Evolutionary conservation across 139 green algal species (phyloP), one percentile per base, ranked within the genome.

Genomic region (Penium margaritaceum): DNA sequence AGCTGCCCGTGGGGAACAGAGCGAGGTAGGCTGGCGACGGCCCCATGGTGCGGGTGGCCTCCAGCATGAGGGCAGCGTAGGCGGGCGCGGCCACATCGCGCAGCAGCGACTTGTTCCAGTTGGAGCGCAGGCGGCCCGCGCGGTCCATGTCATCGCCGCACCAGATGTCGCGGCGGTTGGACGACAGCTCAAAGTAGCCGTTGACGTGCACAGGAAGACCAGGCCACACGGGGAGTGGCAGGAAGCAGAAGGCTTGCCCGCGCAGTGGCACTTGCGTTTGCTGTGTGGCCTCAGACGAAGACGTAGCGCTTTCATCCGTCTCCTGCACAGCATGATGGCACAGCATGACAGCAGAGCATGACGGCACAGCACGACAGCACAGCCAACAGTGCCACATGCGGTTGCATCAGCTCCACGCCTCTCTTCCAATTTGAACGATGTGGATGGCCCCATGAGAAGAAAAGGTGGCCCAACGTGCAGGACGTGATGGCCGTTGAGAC

Each of bases 181-280:
- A 77, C 30, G 77, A 87, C 15, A 91, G 81, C 78, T 91, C 87
- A 72, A 91, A 91, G 72, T 86, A 88, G 30, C 75, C 85, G 72
- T 92, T 92, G 65, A 92, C 75, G 38, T 91, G 87, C 6, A 88
- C 78, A 35, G 87, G 88, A 41, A 92, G 80, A 12, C 81, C 83
- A 0, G 82, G 87, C 0, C 6, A 7, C 17, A 80, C 75, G 5
- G 88, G 87, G 12, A 92, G 82, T n/a, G 88, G 88, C 33, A 92
- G 81, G 76, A 90, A 90, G 74, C 85, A 90, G 75, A 89, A 92
- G 12, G 83, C 87, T 7, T 75, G 60, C 38, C 82, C 80, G 21
- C 58, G n/a, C 9, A 44, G 38, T n/a, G 54, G 55, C 55, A n/a
- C 46, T n/a, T n/a, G 44, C 9, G 36, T 27, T 27, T 66, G 19